phyloP scores from a whole-genome alignment of 495 filamentous ascomycete species.

The Friedmanniomyces simplex region DNA sequence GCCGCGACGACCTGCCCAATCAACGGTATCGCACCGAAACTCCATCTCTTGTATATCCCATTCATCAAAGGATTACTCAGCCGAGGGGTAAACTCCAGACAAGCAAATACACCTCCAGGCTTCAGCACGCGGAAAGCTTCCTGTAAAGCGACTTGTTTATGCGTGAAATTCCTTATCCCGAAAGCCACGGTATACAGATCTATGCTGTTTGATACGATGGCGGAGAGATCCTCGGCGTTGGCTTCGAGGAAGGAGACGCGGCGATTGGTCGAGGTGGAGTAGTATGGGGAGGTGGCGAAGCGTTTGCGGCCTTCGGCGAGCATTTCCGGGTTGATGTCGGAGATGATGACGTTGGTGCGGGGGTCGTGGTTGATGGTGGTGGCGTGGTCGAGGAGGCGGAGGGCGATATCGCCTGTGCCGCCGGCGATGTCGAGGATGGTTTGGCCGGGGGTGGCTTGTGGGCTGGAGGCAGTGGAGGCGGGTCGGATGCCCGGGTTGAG shows the following conservation, averaged over 20 bases:
- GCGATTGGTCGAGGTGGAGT: slow-evolving; percentile 36
- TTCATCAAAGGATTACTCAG: slow-evolving; percentile 64
- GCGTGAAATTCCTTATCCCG: slow-evolving; percentile 91
- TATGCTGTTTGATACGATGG: slow-evolving; percentile 52
- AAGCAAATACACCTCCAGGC: slow-evolving; percentile 92
- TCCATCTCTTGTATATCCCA: slow-evolving; percentile 90
- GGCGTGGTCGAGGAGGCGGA: slow-evolving; percentile 87
- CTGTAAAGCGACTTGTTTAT: slow-evolving; percentile 65
- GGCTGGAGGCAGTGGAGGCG: slow-evolving; percentile 33
- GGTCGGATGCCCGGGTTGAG: slow-evolving; percentile 74
- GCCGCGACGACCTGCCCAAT: slow-evolving; percentile 94
- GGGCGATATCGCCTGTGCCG: slow-evolving; percentile 95
- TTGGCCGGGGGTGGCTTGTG: slow-evolving; percentile 39
- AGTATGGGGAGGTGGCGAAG: slow-evolving; percentile 47
- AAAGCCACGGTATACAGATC: slow-evolving; percentile 98
- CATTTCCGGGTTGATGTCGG: slow-evolving; percentile 95
- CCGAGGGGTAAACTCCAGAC: slow-evolving; percentile 83
- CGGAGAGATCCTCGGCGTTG: slow-evolving; percentile 72
- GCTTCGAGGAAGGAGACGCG: slow-evolving; percentile 69
- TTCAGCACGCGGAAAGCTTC: slow-evolving; percentile 83
- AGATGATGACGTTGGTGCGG: slow-evolving; percentile 70
- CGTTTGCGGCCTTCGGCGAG: slow-evolving; percentile 77
- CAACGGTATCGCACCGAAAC: slow-evolving; percentile 83
- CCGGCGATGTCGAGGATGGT: slow-evolving; percentile 95
- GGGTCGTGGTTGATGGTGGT: slow-evolving; percentile 72